Conservation (phyloP, 768 basidiomycete species). For the Podaxis sp. region DNA sequence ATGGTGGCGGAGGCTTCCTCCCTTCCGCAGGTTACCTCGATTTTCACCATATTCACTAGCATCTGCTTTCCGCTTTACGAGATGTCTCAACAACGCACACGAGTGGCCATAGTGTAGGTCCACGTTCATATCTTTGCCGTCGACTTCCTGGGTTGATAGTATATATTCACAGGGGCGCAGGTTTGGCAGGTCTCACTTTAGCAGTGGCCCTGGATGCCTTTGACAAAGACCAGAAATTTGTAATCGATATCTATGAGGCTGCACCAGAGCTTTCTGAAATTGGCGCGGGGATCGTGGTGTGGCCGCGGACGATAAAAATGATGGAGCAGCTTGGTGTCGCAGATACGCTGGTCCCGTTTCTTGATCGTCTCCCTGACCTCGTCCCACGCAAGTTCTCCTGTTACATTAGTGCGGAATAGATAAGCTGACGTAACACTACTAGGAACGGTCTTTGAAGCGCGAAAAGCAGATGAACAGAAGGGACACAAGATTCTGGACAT, state of each 20-base stretch:
- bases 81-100: too few relatives aligned
- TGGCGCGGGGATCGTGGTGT: conserved; percentile 40
- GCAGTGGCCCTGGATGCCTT: conserved; percentile 19
- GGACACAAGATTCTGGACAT: neutral
- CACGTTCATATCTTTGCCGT: too few relatives aligned
- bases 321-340: conserved; percentile 11
- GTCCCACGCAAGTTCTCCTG: conserved; percentile 7
- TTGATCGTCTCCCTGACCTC: conserved; percentile 10
- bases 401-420: neutral
- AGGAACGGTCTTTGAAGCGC: neutral
- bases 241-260: conserved; percentile 38
- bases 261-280: conserved; percentile 33
- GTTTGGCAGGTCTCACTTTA: too few relatives aligned
- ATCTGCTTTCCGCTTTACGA: too few relatives aligned
- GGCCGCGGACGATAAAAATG: conserved; percentile 19
- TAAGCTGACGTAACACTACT: neutral
- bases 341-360: conserved; percentile 9
- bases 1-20: too few relatives aligned
- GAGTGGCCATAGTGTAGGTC: too few relatives aligned
- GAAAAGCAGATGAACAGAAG: neutral
- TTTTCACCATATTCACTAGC: too few relatives aligned
- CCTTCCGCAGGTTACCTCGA: too few relatives aligned
- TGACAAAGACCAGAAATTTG: conserved; percentile 17
- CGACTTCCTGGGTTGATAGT: too few relatives aligned
- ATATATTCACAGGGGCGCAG: too few relatives aligned